phyloP scores from a whole-genome alignment of 1,284 basidiomycete genomes.

The Malassezia globosa region DNA sequence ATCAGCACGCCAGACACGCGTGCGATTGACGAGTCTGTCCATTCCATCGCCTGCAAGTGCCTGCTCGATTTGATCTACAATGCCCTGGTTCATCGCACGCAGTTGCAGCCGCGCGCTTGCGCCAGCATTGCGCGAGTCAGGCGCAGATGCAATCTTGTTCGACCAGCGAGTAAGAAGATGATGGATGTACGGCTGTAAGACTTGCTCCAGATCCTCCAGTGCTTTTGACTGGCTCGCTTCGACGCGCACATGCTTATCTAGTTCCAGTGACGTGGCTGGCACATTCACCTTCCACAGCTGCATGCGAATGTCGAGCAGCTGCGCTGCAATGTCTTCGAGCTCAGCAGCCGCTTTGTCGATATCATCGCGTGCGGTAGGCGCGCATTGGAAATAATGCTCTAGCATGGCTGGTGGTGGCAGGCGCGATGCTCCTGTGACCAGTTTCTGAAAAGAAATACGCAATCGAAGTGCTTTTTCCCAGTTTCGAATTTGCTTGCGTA shows the following conservation, averaged over 20 bases:
- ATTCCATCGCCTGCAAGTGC: slow-evolving; percentile 32
- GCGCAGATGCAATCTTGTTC: slow-evolving; percentile 24
- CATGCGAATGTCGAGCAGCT: not conserved
- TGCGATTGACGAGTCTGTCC: slow-evolving; percentile 30
- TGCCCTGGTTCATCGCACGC: slow-evolving; percentile 34
- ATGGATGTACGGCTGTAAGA: slow-evolving; percentile 16
- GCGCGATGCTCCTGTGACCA: not conserved
- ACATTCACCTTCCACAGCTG: slow-evolving; percentile 11
- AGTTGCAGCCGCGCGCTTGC: slow-evolving; percentile 14
- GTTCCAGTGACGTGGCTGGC: not conserved
- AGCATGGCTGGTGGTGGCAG: slow-evolving; percentile 4
- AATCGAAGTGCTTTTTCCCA: slow-evolving; percentile 34
- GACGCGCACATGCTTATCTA: not conserved
- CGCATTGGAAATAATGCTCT: not conserved
- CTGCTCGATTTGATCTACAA: slow-evolving; percentile 29
- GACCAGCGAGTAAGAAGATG: slow-evolving; percentile 31
- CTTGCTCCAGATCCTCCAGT: slow-evolving; percentile 17
- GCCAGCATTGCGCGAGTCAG: slow-evolving; percentile 17
- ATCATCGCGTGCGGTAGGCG: not conserved
- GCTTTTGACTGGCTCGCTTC: slow-evolving; percentile 16
- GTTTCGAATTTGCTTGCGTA: slow-evolving; percentile 31
- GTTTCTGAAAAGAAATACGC: slow-evolving; percentile 33
- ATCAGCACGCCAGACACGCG: slow-evolving; percentile 26
- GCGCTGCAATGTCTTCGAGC: slow-evolving; percentile 17
- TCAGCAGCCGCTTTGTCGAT: slow-evolving; percentile 15